Conservation (phyloP, 2,329 filamentous ascomycete genomes). For the Leptographium procerum region DNA sequence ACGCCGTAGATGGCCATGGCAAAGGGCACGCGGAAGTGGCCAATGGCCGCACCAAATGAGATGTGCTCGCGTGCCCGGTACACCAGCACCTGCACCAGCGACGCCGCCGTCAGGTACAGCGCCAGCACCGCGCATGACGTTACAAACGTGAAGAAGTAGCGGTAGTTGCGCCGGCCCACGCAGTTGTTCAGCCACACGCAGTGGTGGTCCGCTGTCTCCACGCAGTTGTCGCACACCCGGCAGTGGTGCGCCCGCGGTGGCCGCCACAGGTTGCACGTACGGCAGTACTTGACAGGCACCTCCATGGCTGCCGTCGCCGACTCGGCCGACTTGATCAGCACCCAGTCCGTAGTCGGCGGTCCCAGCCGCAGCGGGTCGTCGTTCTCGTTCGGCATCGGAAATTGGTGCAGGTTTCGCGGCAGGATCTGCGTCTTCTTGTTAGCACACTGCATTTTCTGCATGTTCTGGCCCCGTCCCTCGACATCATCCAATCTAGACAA, state of each 20-base stretch:
- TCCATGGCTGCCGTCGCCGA: slow-evolving; percentile 80
- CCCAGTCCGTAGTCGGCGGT: slow-evolving; percentile 87
- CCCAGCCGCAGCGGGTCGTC: slow-evolving; percentile 74
- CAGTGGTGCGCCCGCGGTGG: slow-evolving; percentile 94
- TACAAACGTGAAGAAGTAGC: slow-evolving; percentile 93
- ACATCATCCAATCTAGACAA: not conserved
- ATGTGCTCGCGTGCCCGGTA: slow-evolving; percentile 54
- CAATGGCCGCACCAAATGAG: slow-evolving; percentile 57
- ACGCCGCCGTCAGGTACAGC: slow-evolving; percentile 64
- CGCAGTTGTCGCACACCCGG: slow-evolving; percentile 90
- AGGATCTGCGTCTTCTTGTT: slow-evolving; percentile 54
- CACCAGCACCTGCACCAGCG: slow-evolving; percentile 67
- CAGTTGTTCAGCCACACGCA: slow-evolving; percentile 99
- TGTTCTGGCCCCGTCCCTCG: not conserved
- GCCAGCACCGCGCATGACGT: slow-evolving; percentile 65
- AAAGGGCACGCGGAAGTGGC: slow-evolving; percentile 67
- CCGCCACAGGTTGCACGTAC: slow-evolving; percentile 94
- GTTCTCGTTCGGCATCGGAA: slow-evolving; percentile 63
- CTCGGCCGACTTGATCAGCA: slow-evolving; percentile 72
- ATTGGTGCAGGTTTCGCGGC: slow-evolving; percentile 81
- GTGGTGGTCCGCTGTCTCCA: slow-evolving; percentile 95
- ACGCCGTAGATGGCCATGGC: slow-evolving; percentile 79
- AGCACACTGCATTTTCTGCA: not conserved
- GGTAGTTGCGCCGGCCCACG: slow-evolving; percentile 91
- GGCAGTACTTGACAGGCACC: slow-evolving; percentile 95